Evolutionary conservation across 371 early-diverging fungal species (phyloP).

Genomic region (Lichtheimia ornata): DNA sequence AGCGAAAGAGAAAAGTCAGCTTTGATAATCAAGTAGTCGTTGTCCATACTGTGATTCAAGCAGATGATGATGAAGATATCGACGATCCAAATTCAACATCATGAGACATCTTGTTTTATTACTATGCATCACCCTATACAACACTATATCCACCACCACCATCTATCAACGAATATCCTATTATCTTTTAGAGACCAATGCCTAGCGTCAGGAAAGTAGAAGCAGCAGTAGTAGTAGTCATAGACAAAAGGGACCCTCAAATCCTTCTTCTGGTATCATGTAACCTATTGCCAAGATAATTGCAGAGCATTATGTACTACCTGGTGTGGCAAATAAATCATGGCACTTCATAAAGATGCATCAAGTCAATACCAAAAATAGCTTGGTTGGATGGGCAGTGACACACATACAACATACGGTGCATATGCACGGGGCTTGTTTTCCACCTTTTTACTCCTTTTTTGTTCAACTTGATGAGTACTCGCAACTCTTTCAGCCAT

Average conservation of each 20-base stretch:
- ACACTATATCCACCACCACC: neutral
- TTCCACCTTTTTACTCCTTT: neutral
- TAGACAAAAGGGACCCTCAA: neutral
- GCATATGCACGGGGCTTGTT: no score
- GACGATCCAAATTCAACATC: neutral
- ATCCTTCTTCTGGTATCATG: neutral
- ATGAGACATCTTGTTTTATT: neutral
- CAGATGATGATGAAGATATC: slow-evolving; percentile 3
- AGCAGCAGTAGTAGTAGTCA: neutral
- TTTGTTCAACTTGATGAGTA: neutral
- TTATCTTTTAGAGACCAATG: no score
- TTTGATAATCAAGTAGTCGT: slow-evolving; percentile 31
- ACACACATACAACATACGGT: no score
- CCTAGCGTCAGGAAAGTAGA: neutral
- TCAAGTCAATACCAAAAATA: no score
- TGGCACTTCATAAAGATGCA: no score
- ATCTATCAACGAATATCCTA: neutral
- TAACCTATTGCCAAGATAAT: neutral
- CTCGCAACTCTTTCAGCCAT: neutral
- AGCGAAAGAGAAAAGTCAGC: slow-evolving; percentile 21
- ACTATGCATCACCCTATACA: no score
- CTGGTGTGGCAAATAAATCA: no score
- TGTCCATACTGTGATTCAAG: slow-evolving; percentile 26
- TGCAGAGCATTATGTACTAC: no score
- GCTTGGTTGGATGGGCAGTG: no score